These are phyloP conservation scores for Neophaeococcomyces aloes DNA, from an alignment of 2,329 filamentous ascomycete genomes.

Conservation along the genomic window DNA sequence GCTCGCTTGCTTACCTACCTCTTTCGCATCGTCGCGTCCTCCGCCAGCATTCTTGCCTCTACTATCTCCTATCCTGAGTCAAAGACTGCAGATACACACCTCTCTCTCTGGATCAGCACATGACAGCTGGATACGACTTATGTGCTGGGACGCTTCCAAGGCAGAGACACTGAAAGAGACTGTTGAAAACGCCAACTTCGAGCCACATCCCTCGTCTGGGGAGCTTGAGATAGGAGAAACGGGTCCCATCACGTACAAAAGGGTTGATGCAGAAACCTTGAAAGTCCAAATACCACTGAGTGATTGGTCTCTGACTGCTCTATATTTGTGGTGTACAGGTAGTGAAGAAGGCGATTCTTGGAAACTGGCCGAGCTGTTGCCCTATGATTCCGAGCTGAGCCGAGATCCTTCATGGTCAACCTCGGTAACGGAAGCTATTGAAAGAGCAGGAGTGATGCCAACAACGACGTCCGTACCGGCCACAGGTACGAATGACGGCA, in stretches of 20 bases:
- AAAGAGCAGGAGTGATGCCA: conserved; percentile 29
- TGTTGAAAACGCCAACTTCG: conserved; percentile 45
- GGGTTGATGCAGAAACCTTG: conserved; percentile 52
- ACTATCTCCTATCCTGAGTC: conserved; percentile 53
- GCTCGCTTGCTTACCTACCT: conserved; percentile 52
- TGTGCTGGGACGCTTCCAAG: conserved; percentile 48
- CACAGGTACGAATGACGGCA: conserved; percentile 15
- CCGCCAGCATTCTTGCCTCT: conserved; percentile 52
- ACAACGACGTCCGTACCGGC: conserved; percentile 26
- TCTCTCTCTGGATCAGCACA: conserved; percentile 32
- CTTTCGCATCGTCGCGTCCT: conserved; percentile 48
- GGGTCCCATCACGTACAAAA: conserved; percentile 45
- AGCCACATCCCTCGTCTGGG: conserved; percentile 55
- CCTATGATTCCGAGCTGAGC: conserved; percentile 39
- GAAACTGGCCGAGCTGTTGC: conserved; percentile 50
- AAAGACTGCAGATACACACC: conserved; percentile 49
- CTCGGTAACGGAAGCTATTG: conserved; percentile 46
- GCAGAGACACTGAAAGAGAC: conserved; percentile 44
- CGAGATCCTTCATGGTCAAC: conserved; percentile 43
- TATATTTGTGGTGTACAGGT: conserved; percentile 52
- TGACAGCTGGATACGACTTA: conserved; percentile 48
- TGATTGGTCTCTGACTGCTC: conserved; percentile 45
- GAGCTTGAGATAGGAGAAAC: conserved; percentile 53
- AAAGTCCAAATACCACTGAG: conserved; percentile 44
- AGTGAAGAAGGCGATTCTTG: conserved; percentile 47